A percentile compares a stretch with the other conserved stretches of the same genome.
These are phyloP conservation scores for Bruguiera hainesii DNA, from an alignment of 441 rosid genomes.

Conservation along the genomic window DNA sequence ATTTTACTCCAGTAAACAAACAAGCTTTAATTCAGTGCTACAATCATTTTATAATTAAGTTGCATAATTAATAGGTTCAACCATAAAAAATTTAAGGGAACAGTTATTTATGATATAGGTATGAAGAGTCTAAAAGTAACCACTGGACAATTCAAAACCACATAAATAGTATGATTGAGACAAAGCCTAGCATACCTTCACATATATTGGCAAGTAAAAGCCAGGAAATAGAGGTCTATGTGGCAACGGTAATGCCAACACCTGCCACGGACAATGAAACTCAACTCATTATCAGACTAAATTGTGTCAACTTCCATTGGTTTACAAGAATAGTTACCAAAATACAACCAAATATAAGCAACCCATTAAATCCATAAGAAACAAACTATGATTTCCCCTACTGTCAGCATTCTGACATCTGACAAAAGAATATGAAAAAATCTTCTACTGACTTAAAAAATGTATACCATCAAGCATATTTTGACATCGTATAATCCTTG, in stretches of 20 bases:
- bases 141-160: no score
- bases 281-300: background rate
- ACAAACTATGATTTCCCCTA: background rate
- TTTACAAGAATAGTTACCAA: background rate
- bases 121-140: background rate
- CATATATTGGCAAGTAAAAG: slow-evolving; percentile 95
- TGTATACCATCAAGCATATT: background rate
- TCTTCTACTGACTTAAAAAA: background rate
- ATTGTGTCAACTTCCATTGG: background rate
- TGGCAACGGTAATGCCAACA: slow-evolving; percentile 82
- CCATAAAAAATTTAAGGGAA: background rate
- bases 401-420: background rate
- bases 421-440: no score
- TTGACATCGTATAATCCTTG: no score
- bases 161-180: background rate
- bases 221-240: slow-evolving; percentile 99
- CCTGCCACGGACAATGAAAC: slow-evolving; percentile 39
- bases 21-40: background rate
- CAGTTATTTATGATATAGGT: no score
- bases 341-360: background rate
- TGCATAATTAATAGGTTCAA: background rate
- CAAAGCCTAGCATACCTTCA: slow-evolving; percentile 58
- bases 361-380: background rate
- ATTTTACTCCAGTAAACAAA: background rate
- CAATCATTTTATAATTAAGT: background rate